Base-by-base conservation (phyloP, 1,139 yeast genomes). In the Barnettozyma hawaiiensis region DNA sequence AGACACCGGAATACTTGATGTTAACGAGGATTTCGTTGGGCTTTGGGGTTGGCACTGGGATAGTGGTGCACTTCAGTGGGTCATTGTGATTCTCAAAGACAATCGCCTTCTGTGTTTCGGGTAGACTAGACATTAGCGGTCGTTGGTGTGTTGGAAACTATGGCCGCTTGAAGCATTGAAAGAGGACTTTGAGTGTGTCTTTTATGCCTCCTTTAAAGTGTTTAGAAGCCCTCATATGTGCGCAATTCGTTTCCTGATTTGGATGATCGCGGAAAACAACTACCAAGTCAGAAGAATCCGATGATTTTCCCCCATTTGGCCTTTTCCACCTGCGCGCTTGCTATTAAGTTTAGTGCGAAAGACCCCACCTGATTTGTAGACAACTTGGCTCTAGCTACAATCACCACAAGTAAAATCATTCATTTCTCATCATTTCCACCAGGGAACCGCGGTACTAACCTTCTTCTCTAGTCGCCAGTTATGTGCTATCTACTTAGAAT, bases 1-100 rank as follows among this genome's bases (percentile, higher is more conserved):
- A 81, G 38, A 81, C 89, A 65, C 89, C 89, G 10, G 87, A 80
- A 67, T 79, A 81, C 64, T 78, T 78, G 59, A 81, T 76, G 57
- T 81, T 73, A 61, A 81, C 70, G 59, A 81, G 71, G 47, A 81
- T 64, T 64, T 81, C 87, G 58, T 71, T 79, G 41, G 85, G 65
- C 60, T 78, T 78, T 59, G 89, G 89, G 6, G 53, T 65, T 56
- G 89, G 89, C 37, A 81, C 86, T 41, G 81, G 75, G 47, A 79
- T 73, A 50, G 79, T 85, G 54, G 69, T 76, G 70, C 78, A 79
- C 47, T 65, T 60, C 52, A 81, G 70, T 45, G 77, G 76, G 53
- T 90, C 90, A 47, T 81, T 81, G 66, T 71, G 71, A 54, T 72
- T 75, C 57, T 81, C 85, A 62, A 83, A 83, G 54, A 83, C 67